These are phyloP conservation scores for Thelonectria olida DNA, from an alignment of 2,329 filamentous ascomycete species.

Conservation along the genomic window DNA sequence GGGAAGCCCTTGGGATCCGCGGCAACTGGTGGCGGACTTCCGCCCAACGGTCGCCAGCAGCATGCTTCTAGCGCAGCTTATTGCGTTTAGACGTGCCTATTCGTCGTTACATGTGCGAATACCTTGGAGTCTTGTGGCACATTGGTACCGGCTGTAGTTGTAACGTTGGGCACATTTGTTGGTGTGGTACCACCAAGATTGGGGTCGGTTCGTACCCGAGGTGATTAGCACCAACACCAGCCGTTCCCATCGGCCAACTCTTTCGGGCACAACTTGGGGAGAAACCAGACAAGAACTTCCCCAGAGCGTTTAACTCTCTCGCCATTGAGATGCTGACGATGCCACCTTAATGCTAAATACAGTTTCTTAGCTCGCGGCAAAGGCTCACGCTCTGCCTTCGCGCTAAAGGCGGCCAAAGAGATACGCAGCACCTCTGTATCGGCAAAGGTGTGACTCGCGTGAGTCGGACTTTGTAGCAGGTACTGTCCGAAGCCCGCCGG, in stretches of 20 bases:
- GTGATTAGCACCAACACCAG: background rate
- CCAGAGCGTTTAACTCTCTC: background rate
- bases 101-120: no score
- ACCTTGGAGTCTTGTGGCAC: background rate
- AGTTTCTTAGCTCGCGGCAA: constrained; percentile 7
- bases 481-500: background rate
- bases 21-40: constrained; percentile 11
- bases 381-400: constrained; percentile 9
- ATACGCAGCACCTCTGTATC: constrained; percentile 6
- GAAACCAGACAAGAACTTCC: background rate
- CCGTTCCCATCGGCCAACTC: background rate
- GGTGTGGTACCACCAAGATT: background rate
- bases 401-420: background rate
- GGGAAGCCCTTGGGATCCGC: constrained; percentile 7
- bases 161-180: background rate
- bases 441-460: background rate
- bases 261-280: background rate
- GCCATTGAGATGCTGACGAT: background rate
- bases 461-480: constrained; percentile 1
- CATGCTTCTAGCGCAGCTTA: constrained; percentile 11
- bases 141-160: no score
- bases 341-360: background rate
- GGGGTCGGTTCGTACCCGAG: background rate
- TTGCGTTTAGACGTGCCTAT: constrained; percentile 10
- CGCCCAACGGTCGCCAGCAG: constrained; percentile 18